These are phyloP conservation scores for Phytopythium vexans DNA, from an alignment of 352 stramenopile species.

Conservation along the genomic window DNA sequence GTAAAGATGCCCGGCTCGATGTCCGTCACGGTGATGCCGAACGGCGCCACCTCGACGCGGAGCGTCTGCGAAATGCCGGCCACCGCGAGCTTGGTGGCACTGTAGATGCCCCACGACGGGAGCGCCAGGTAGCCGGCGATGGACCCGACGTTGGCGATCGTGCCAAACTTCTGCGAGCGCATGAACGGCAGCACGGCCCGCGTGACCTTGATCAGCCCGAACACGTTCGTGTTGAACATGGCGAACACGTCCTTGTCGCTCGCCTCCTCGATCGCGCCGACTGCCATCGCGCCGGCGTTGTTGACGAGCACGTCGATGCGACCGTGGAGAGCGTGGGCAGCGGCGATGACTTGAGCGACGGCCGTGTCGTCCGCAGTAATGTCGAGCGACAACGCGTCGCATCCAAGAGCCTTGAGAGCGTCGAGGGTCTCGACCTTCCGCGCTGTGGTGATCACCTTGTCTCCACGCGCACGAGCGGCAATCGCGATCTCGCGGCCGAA, in stretches of 20 bases:
- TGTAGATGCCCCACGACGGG: slow-evolving; percentile 18
- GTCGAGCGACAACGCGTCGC: slow-evolving; percentile 7
- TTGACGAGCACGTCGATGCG: slow-evolving; percentile 16
- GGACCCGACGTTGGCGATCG: slow-evolving; percentile 28
- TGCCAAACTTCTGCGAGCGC: slow-evolving; percentile 17
- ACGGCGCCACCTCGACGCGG: slow-evolving; percentile 15
- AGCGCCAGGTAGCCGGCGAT: slow-evolving; percentile 11
- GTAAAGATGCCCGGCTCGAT: slow-evolving; percentile 18
- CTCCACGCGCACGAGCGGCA: slow-evolving; percentile 5
- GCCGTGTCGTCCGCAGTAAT: slow-evolving; percentile 6
- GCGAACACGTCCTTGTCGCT: slow-evolving; percentile 17
- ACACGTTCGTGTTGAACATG: slow-evolving; percentile 30
- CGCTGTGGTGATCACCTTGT: slow-evolving; percentile 10
- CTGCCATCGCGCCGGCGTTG: slow-evolving; percentile 7
- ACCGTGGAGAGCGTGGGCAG: slow-evolving; percentile 4
- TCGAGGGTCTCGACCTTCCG: slow-evolving; percentile 5
- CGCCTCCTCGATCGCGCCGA: slow-evolving; percentile 10
- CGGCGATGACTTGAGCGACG: slow-evolving; percentile 4
- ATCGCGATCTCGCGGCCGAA: slow-evolving; percentile 19
- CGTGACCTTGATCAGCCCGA: slow-evolving; percentile 20
- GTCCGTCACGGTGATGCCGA: slow-evolving; percentile 21
- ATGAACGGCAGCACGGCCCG: slow-evolving; percentile 25
- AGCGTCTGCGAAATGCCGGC: slow-evolving; percentile 22
- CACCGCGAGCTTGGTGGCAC: slow-evolving; percentile 21
- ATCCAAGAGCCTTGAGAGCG: slow-evolving; percentile 1